Evolutionary conservation across 2,329 filamentous ascomycete genomes (phyloP).

Genomic region (Penicillium sp.): DNA sequence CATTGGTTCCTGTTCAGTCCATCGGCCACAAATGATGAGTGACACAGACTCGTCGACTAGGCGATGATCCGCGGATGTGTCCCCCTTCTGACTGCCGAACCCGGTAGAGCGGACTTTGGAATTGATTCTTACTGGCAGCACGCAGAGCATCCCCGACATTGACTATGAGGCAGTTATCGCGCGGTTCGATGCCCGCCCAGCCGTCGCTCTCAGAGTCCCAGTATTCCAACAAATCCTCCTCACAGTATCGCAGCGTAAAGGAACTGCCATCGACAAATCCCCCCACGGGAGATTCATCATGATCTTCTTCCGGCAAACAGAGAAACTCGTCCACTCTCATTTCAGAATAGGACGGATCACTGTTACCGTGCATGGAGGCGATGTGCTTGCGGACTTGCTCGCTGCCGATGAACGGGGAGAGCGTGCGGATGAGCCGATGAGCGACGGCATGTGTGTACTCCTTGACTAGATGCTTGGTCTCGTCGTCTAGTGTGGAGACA

Average conservation of each 20-base stretch:
- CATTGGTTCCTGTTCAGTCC: not conserved
- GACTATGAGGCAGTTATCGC: not conserved
- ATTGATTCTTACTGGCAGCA: not conserved
- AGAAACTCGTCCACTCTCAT: not conserved
- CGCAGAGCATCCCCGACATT: not conserved
- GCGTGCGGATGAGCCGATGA: not conserved
- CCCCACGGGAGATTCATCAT: not conserved
- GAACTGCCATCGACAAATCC: not conserved
- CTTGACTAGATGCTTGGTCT: not conserved
- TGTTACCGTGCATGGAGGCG: not conserved
- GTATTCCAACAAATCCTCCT: not conserved
- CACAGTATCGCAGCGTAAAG: not conserved
- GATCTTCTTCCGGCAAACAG: not conserved
- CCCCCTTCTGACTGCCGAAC: not conserved
- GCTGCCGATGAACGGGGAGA: slow-evolving; percentile 2
- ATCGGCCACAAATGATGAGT: slow-evolving; percentile 2
- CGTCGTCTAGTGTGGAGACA: not conserved
- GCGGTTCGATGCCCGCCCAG: not conserved
- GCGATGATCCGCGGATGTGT: not conserved
- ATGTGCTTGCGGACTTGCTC: not conserved
- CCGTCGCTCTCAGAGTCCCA: not conserved
- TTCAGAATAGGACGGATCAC: not conserved
- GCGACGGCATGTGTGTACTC: not conserved
- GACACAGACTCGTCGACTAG: not conserved
- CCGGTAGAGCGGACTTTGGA: not conserved